Evolutionary conservation across 345 rosid species (phyloP), one percentile per base, ranked within the genome.

Genomic region (Ceriops decandra): DNA sequence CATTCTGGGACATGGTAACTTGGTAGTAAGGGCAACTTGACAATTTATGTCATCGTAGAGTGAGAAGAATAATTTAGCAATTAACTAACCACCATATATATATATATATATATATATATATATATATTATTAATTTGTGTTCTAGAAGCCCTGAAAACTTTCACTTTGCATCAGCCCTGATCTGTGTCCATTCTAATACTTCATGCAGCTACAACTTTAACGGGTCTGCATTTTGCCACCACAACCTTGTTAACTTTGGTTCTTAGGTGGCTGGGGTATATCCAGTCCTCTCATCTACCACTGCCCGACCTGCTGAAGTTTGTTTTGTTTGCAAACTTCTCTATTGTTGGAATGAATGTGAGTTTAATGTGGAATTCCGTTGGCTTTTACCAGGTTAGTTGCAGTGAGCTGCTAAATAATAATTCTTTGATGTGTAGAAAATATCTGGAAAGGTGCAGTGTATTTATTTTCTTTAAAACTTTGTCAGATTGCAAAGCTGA

Each of bases 331-430:
- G 99, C 97, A 28, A 95, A 92, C 81, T 95, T 90, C 81, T 95
- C 99, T 13, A 90, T 95, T 46, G 98, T 95, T 82, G 98, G 99
- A 70, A 95, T 95, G 99, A 95, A 95, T 59, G 93, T 95, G 62
- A 95, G 99, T 77, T 82, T 95, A 60, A 92, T 95, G 99, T 95
- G 97, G 99, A 95, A 92, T 52, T 92, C 99, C n/a, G 99, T 95
- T n/a, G 99, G 99, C 33, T 95, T 95, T 74, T 95, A 95, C 82
- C 98, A 95, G 99, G 99, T 88, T 65, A 72, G 79, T 65, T 56
- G 62, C 36, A 0, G 38, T 64, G 42, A 35, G 47, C 60, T 52
- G 24, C 51, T 31, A 24, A 33, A 22, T 9, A 6, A 36, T 20
- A 68, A 21, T 51, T 76, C 42, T 22, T 59, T 63, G 16, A 33